Conservation (phyloP, 441 rosid species). For the Theobroma grandiflorum region DNA sequence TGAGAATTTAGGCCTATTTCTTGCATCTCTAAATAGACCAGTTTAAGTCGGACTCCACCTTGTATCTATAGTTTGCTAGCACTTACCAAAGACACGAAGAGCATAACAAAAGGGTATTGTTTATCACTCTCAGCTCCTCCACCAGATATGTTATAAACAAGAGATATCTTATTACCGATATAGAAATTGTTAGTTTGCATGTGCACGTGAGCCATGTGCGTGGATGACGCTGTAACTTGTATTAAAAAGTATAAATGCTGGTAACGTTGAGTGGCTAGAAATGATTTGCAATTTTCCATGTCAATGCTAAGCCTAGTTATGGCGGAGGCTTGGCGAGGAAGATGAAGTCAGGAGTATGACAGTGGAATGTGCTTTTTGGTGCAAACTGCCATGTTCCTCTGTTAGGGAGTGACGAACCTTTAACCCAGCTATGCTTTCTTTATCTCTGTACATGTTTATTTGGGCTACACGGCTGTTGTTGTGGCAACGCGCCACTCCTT, state of each 20-base stretch:
- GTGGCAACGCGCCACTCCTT: neutral
- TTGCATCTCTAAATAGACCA: neutral
- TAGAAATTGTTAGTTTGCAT: conserved; percentile 20
- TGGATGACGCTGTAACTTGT: conserved; percentile 27
- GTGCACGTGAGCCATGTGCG: conserved; percentile 46
- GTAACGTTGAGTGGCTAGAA: conserved; percentile 12
- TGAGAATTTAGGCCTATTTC: neutral
- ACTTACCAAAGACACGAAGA: neutral
- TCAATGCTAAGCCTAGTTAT: conserved; percentile 10
- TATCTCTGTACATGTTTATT: neutral
- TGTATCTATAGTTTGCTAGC: neutral
- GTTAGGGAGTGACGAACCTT: conserved; percentile 41
- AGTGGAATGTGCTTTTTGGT: conserved; percentile 9
- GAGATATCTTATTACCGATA: neutral
- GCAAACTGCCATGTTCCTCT: conserved; percentile 38
- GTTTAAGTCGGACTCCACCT: neutral
- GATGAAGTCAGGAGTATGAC: conserved; percentile 23
- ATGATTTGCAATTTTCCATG: conserved; percentile 8
- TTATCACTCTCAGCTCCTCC: neutral
- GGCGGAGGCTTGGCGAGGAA: conserved; percentile 13
- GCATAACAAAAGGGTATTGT: neutral
- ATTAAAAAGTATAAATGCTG: conserved; percentile 23
- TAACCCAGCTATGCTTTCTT: neutral
- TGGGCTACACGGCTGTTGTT: conserved; percentile 16
- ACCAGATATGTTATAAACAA: neutral